Evolutionary conservation across 768 basidiomycete species (phyloP), one percentile per base, ranked within the genome.

Genomic region (Kwoniella europaea): DNA sequence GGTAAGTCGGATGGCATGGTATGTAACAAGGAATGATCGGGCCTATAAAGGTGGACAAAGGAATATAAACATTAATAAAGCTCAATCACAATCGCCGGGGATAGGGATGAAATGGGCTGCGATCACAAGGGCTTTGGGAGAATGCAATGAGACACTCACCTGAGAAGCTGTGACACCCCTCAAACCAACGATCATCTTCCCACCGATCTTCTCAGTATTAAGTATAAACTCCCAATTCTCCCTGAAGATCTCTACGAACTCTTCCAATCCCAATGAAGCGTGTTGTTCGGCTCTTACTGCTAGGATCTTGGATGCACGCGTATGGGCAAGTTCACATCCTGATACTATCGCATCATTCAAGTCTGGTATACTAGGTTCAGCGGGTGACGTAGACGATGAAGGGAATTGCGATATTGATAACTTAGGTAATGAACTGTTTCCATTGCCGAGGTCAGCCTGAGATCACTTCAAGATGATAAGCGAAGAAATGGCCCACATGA

Each of bases 121-220:
- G 35, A 35, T 35, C 35, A 9, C 35, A 35, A 35, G 35, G 35
- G 35, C 1, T 6, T 4, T 35, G 35, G 35, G 35, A 35, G 5
- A 35, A 27, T 29, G 22, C 12, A n/a, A 61, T 50, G 10, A 50
- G 42, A 41, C 10, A 24, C 82, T 63, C 29, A 91, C 91, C 87
- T 96, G 95, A 64, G 89, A 87, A 55, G 95, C 89, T 62, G 94
- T 88, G 2, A 89, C 91, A 4, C 94, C 95, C 68, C 97, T 86
- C 42, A 98, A 85, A 6, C 93, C 91, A 67, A 98, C 92, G 68
- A 98, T 94, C 93, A 98, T 98, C 74, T 91, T 86, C 65, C 90
- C 87, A 73, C 91, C 92, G 35, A 97, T 86, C 35, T 90, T 88
- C 82, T 99, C 96, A 78, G 92, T 93, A 73, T 87, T 87, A 27